Conservation (phyloP, 208 protist genomes). For the Trypanosomatidae sp. region DNA sequence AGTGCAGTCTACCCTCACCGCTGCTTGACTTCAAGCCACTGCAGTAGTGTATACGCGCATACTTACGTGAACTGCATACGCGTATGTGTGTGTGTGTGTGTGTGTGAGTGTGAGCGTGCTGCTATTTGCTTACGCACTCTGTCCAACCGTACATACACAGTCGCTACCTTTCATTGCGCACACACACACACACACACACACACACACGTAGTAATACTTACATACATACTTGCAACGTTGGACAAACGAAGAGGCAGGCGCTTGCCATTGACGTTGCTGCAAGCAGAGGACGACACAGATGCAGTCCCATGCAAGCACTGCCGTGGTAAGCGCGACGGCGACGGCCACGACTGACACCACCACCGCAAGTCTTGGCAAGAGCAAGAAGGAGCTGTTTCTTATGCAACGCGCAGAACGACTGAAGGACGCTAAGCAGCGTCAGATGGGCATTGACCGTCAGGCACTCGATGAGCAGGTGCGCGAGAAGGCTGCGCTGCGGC, state of each 20-base stretch:
- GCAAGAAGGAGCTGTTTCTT: conserved; percentile 81
- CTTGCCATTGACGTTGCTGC: too few species aligned
- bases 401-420: conserved; percentile 81
- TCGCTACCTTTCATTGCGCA: too few species aligned
- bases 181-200: too few species aligned
- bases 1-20: conserved; percentile 60
- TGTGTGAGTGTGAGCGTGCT: too few species aligned
- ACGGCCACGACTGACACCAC: conserved; percentile 2
- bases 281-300: too few species aligned
- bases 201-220: too few species aligned
- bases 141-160: too few species aligned
- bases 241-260: too few species aligned
- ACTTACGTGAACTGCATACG: neutral
- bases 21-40: conserved; percentile 44
- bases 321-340: neutral
- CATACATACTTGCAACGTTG: too few species aligned
- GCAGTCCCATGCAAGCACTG: neutral
- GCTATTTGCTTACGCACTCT: too few species aligned
- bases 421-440: conserved; percentile 81
- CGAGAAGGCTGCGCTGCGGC: conserved; percentile 74
- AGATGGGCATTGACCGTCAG: conserved; percentile 87
- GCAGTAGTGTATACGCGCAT: conserved; percentile 6
- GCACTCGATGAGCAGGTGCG: conserved; percentile 85
- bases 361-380: conserved; percentile 9
- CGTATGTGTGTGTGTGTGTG: neutral